These are phyloP conservation scores for Lepidium didymum DNA, from an alignment of 345 rosid species.

Conservation along the genomic window DNA sequence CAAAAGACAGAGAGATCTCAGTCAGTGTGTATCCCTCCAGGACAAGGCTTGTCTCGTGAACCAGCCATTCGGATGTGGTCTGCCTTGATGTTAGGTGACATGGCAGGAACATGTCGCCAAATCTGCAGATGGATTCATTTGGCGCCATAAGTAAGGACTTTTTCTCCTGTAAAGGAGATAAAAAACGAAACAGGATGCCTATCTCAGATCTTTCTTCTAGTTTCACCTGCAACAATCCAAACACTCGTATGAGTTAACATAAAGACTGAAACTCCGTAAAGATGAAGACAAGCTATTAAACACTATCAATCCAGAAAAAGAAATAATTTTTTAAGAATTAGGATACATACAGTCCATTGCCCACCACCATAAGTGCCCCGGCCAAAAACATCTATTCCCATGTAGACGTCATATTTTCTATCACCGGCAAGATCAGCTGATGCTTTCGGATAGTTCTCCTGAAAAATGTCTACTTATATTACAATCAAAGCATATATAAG, in stretches of 20 bases:
- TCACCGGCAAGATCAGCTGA: slow-evolving; percentile 66
- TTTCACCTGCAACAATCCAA: slow-evolving; percentile 49
- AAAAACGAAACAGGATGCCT: slow-evolving; percentile 51
- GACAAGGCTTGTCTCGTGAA: slow-evolving; percentile 36
- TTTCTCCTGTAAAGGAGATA: slow-evolving; percentile 31
- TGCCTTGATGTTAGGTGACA: slow-evolving; percentile 20
- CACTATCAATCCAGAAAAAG: not conserved
- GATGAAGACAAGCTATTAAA: not conserved
- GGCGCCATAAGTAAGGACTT: slow-evolving; percentile 48
- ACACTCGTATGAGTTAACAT: not conserved
- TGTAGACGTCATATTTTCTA: slow-evolving; percentile 69
- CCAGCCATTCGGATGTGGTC: slow-evolving; percentile 38
- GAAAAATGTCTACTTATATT: slow-evolving; percentile 2
- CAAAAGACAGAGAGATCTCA: slow-evolving; percentile 50
- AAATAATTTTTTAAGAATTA: not conserved
- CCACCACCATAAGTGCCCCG: slow-evolving; percentile 76
- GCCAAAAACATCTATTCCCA: slow-evolving; percentile 81
- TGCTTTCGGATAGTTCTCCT: slow-evolving; percentile 50
- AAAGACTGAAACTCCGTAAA: not conserved
- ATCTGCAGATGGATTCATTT: slow-evolving; percentile 26
- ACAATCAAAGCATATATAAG: not conserved
- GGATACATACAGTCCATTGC: slow-evolving; percentile 50
- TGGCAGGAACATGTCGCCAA: slow-evolving; percentile 37
- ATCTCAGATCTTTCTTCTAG: slow-evolving; percentile 43
- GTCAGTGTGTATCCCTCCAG: slow-evolving; percentile 42